Evolutionary conservation across 2,329 filamentous ascomycete genomes (phyloP).

Genomic region (Fusarium brachygibbosum): DNA sequence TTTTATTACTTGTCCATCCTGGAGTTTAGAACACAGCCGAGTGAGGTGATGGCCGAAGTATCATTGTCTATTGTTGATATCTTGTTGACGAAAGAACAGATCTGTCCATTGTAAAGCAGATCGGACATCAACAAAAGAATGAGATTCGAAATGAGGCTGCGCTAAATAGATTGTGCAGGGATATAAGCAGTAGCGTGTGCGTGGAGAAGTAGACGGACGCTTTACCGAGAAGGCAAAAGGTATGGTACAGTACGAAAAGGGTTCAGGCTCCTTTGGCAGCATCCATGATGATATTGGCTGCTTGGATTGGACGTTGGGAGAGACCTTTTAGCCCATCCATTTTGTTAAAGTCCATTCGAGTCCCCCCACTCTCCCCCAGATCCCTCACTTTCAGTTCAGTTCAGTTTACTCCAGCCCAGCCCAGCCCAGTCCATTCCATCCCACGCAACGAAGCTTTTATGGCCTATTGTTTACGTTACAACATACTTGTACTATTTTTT

Average conservation of each 20-base stretch:
- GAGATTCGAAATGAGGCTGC: slow-evolving; percentile 41
- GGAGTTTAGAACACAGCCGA: not conserved
- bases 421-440: slow-evolving; percentile 24
- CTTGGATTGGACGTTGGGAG: slow-evolving; percentile 13
- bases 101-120: slow-evolving; percentile 1
- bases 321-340: slow-evolving; percentile 21
- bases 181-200: slow-evolving; percentile 35
- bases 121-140: slow-evolving; percentile 7
- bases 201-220: slow-evolving; percentile 41
- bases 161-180: slow-evolving; percentile 40
- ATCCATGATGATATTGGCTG: slow-evolving; percentile 6
- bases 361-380: slow-evolving; percentile 41
- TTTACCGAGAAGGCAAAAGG: slow-evolving; percentile 39
- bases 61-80: not conserved
- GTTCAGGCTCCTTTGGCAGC: slow-evolving; percentile 27
- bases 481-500: slow-evolving; percentile 20
- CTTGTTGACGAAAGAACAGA: not conserved
- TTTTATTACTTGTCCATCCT: not conserved
- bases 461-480: slow-evolving; percentile 15
- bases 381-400: slow-evolving; percentile 32
- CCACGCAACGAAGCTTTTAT: slow-evolving; percentile 31
- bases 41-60: not conserved
- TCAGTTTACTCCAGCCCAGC: slow-evolving; percentile 13
- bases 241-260: slow-evolving; percentile 36
- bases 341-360: slow-evolving; percentile 37